phyloP scores from a whole-genome alignment of 129 eudicot species.

The Apium graveolens region DNA sequence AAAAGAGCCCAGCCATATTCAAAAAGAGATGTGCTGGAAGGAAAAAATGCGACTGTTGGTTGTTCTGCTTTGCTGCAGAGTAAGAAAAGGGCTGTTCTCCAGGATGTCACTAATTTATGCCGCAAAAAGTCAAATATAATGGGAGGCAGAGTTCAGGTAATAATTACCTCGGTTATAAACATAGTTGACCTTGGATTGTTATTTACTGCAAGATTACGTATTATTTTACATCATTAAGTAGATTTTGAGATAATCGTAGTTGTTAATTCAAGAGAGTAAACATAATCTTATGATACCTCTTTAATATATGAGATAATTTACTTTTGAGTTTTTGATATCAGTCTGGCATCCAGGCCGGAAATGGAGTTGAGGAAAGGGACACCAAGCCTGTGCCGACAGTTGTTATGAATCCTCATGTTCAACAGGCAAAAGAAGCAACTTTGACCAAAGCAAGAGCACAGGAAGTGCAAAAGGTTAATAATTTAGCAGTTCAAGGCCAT shows the following conservation, averaged over 20 bases:
- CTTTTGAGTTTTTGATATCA: constrained; percentile 24
- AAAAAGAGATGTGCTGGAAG: not conserved
- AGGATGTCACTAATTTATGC: constrained; percentile 62
- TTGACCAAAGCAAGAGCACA: constrained; percentile 31
- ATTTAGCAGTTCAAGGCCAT: constrained; percentile 16
- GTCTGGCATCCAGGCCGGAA: constrained; percentile 43
- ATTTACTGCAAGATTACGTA: not conserved
- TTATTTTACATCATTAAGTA: not conserved
- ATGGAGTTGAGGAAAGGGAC: constrained; percentile 22
- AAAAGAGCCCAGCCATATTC: constrained; percentile 18
- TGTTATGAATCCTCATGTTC: constrained; percentile 19
- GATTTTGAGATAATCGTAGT: not conserved
- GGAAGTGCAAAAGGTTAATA: constrained; percentile 31
- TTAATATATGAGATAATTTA: constrained; percentile 11
- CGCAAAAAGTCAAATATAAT: constrained; percentile 28
- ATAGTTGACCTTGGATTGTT: not conserved
- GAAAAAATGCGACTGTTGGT: constrained; percentile 6
- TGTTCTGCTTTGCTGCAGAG: constrained; percentile 30
- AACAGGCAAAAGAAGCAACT: constrained; percentile 24
- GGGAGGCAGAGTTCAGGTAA: constrained; percentile 41
- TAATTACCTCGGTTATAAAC: not conserved
- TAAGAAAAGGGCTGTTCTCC: constrained; percentile 73
- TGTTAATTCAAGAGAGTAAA: not conserved
- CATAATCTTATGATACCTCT: not conserved
- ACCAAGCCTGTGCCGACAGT: constrained; percentile 35